Conservation (phyloP, 2,329 filamentous ascomycete species). For the Aaosphaeria arxii region DNA sequence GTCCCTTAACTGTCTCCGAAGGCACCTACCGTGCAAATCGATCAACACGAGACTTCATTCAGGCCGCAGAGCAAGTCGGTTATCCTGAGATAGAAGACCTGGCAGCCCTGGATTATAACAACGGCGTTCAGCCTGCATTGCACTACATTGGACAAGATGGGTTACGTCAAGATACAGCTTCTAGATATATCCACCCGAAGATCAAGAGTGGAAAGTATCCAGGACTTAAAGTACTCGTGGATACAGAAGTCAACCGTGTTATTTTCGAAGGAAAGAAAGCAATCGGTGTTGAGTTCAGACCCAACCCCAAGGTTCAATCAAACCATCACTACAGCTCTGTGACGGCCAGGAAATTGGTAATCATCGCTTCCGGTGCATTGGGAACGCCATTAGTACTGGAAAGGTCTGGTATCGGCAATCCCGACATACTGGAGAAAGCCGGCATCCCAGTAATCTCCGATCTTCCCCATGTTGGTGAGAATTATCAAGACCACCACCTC, state of each 20-base stretch:
- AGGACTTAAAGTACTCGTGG: constrained; percentile 59
- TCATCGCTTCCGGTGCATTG: constrained; percentile 50
- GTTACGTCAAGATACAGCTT: constrained; percentile 57
- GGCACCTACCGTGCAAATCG: constrained; percentile 44
- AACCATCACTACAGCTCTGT: constrained; percentile 29
- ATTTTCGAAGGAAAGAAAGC: constrained; percentile 55
- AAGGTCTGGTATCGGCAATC: constrained; percentile 59
- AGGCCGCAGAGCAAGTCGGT: constrained; percentile 48
- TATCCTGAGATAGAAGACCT: constrained; percentile 54
- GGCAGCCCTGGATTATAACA: constrained; percentile 48
- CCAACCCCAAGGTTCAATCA: constrained; percentile 8
- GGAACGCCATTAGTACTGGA: constrained; percentile 58
- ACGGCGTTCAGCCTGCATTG: constrained; percentile 43
- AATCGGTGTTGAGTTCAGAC: constrained; percentile 52
- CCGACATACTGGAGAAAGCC: constrained; percentile 49
- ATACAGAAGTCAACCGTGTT: constrained; percentile 56
- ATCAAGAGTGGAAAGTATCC: constrained; percentile 50
- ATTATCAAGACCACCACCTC: constrained; percentile 62
- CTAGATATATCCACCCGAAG: constrained; percentile 54
- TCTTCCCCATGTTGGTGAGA: constrained; percentile 61
- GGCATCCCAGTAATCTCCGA: constrained; percentile 54
- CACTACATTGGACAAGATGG: constrained; percentile 53
- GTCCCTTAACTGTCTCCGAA: constrained; percentile 55
- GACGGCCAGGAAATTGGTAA: constrained; percentile 55
- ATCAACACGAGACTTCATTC: constrained; percentile 50